Conservation (phyloP, 75 land plant genomes). For the Picea sitchensis region DNA sequence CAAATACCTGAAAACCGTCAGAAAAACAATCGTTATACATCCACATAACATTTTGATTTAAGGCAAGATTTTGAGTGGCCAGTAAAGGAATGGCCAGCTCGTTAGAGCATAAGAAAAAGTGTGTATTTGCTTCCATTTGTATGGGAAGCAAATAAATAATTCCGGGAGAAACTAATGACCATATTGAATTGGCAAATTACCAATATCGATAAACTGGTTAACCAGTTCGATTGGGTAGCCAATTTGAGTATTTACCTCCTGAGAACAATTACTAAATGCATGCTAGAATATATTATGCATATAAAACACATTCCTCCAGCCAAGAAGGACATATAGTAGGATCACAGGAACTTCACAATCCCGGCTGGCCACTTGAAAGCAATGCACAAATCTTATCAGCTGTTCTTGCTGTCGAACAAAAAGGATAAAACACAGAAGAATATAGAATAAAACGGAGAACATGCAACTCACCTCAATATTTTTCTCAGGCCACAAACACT, state of each 20-base stretch:
- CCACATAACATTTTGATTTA: no score
- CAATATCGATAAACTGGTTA: background rate
- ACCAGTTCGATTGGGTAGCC: background rate
- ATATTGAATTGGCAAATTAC: background rate
- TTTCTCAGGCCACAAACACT: conserved; percentile 32
- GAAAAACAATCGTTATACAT: background rate
- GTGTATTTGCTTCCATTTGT: background rate
- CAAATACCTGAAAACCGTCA: conserved; percentile 32
- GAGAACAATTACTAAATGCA: background rate
- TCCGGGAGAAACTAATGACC: background rate
- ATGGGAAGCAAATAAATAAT: background rate
- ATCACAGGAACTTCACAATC: background rate
- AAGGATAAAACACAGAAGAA: background rate
- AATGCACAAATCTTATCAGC: background rate
- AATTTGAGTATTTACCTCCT: background rate
- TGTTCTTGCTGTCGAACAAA: background rate
- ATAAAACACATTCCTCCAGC: background rate
- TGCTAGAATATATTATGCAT: background rate
- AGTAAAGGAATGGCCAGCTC: background rate
- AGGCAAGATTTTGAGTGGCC: no score
- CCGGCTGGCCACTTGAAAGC: background rate
- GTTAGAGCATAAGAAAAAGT: background rate
- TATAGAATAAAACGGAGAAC: background rate
- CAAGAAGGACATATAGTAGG: background rate
- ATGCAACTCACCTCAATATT: conserved; percentile 39